Evolutionary conservation across 2,329 filamentous ascomycete species (phyloP).

Genomic region (Mollisia scopiformis): DNA sequence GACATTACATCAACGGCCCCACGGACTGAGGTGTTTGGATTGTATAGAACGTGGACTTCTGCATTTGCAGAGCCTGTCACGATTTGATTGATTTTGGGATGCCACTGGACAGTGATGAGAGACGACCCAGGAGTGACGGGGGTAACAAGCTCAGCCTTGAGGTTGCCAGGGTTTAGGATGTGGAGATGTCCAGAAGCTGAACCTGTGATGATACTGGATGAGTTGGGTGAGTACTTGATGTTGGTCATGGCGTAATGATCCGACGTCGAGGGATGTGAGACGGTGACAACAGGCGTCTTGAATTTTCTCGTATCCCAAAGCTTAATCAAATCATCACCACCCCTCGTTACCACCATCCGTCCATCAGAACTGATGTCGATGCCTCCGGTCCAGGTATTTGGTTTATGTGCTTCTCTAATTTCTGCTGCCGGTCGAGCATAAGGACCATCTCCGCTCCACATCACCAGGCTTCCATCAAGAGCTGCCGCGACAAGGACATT

Average conservation of each 20-base stretch:
- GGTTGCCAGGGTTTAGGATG: conserved; percentile 90
- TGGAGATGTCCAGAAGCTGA: conserved; percentile 85
- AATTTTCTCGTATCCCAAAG: conserved; percentile 97
- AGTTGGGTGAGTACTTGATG: conserved; percentile 86
- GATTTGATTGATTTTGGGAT: conserved; percentile 94
- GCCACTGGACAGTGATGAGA: conserved; percentile 87
- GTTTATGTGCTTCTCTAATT: conserved; percentile 79
- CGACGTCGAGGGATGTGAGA: conserved; percentile 80
- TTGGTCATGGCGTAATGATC: conserved; percentile 82
- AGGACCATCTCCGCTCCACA: conserved; percentile 91
- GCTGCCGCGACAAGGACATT: conserved; percentile 82
- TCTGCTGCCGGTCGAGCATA: conserved; percentile 82
- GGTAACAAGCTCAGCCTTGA: conserved; percentile 82
- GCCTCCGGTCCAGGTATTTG: conserved; percentile 88
- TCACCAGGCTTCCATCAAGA: conserved; percentile 84
- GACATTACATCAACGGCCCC: conserved; percentile 91
- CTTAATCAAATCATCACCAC: conserved; percentile 91
- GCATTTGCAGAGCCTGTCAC: conserved; percentile 90
- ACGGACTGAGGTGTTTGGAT: conserved; percentile 76
- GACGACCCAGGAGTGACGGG: conserved; percentile 85
- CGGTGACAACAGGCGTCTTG: conserved; percentile 82
- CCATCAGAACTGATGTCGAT: conserved; percentile 91
- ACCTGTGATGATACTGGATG: conserved; percentile 84
- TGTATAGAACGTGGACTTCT: conserved; percentile 89
- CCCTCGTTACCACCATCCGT: conserved; percentile 85